Conservation (phyloP, 768 basidiomycete genomes). For the Hypholoma sublateritium region DNA sequence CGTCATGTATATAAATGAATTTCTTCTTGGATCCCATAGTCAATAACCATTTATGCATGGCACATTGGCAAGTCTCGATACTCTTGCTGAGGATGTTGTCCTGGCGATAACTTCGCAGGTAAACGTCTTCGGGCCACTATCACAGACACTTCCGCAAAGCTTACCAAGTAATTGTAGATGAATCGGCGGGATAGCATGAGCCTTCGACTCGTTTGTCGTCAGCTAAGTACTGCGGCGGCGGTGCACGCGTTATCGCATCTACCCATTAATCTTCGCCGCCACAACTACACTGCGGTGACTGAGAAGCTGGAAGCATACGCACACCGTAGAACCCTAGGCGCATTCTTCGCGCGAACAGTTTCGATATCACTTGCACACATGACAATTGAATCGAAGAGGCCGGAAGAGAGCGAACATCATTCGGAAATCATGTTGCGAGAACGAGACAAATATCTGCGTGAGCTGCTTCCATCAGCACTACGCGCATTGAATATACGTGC, state of each 20-base stretch:
- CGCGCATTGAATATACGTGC: not conserved
- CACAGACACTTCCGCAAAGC: too few relatives aligned
- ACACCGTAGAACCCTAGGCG: not conserved
- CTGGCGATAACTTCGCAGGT: too few relatives aligned
- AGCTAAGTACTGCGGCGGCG: not conserved
- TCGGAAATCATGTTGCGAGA: not conserved
- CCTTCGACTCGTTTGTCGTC: not conserved
- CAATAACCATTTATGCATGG: too few relatives aligned
- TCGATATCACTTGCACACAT: not conserved
- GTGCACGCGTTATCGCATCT: not conserved
- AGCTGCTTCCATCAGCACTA: not conserved
- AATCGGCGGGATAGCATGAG: not conserved
- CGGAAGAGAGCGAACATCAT: not conserved
- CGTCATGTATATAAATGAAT: too few relatives aligned
- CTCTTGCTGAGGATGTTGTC: too few relatives aligned
- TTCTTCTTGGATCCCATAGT: too few relatives aligned
- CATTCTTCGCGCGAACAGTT: not conserved
- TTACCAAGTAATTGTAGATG: not conserved
- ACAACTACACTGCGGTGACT: too few relatives aligned
- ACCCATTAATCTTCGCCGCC: not conserved
- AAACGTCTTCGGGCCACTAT: too few relatives aligned
- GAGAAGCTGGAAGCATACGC: not conserved
- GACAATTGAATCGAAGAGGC: not conserved
- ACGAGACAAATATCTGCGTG: not conserved
- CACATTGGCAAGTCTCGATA: too few relatives aligned